phyloP scores from a whole-genome alignment of 2,329 filamentous ascomycete species.

The Nakataea oryzae region DNA sequence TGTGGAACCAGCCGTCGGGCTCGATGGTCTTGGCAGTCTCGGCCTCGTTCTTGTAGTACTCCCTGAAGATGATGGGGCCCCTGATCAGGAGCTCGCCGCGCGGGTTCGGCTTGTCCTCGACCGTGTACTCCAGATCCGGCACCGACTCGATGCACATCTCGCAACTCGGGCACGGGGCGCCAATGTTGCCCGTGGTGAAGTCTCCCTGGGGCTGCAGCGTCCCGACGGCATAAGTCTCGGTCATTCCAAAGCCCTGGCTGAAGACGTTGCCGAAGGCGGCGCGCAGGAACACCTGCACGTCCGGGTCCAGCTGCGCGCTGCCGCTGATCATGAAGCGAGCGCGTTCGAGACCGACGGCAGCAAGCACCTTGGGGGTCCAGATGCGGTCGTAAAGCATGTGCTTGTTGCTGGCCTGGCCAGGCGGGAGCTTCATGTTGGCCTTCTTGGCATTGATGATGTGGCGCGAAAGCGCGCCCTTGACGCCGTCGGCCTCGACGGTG shows the following conservation, averaged over 20 bases:
- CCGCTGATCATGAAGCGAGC: slow-evolving; percentile 70
- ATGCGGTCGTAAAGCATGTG: slow-evolving; percentile 76
- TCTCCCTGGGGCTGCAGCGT: slow-evolving; percentile 62
- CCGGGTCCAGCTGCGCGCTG: slow-evolving; percentile 81
- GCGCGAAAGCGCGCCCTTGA: slow-evolving; percentile 72
- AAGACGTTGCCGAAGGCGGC: slow-evolving; percentile 72
- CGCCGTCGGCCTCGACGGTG: slow-evolving; percentile 67
- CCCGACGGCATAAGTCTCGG: slow-evolving; percentile 78
- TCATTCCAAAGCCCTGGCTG: slow-evolving; percentile 84
- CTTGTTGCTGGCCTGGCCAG: slow-evolving; percentile 65
- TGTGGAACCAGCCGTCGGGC: slow-evolving; percentile 92
- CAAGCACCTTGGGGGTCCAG: slow-evolving; percentile 79
- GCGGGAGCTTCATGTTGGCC: slow-evolving; percentile 61
- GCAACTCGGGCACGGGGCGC: slow-evolving; percentile 52
- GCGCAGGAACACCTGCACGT: slow-evolving; percentile 79
- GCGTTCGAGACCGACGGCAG: slow-evolving; percentile 72
- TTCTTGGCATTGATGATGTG: slow-evolving; percentile 73
- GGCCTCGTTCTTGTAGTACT: slow-evolving; percentile 83
- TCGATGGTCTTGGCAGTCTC: slow-evolving; percentile 79
- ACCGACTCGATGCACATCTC: slow-evolving; percentile 80
- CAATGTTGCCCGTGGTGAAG: slow-evolving; percentile 71
- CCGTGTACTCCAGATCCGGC: slow-evolving; percentile 87
- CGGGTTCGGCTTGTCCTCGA: slow-evolving; percentile 78
- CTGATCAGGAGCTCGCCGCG: slow-evolving; percentile 83
- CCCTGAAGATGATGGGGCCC: slow-evolving; percentile 68